Percentiles rank a stretch among this genome's conserved stretches.
phyloP scores from a whole-genome alignment of 148 eudicot species.

The Agrostemma githago region DNA sequence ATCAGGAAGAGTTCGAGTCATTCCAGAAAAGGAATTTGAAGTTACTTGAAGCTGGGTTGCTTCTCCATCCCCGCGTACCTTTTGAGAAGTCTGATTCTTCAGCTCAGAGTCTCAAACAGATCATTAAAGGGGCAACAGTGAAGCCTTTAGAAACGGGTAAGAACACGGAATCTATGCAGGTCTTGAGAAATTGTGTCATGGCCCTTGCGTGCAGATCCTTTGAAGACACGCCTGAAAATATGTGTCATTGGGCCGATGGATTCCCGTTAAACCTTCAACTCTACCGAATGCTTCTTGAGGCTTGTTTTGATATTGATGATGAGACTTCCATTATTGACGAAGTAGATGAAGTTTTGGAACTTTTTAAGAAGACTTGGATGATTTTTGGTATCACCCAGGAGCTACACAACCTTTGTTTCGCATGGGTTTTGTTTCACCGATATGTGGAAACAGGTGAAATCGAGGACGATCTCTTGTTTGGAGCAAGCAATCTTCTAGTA shows the following conservation, averaged over 20 bases:
- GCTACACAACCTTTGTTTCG: slow-evolving; percentile 76
- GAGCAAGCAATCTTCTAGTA: slow-evolving; percentile 58
- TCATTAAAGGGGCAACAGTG: slow-evolving; percentile 47
- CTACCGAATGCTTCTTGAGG: slow-evolving; percentile 70
- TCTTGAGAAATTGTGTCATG: slow-evolving; percentile 47
- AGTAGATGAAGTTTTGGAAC: slow-evolving; percentile 82
- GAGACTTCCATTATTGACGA: slow-evolving; percentile 72
- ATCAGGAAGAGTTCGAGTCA: slow-evolving; percentile 55
- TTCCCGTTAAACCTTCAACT: slow-evolving; percentile 71
- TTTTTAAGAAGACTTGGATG: slow-evolving; percentile 85
- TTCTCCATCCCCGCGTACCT: slow-evolving; percentile 68
- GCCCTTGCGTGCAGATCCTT: slow-evolving; percentile 75
- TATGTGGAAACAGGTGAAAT: slow-evolving; percentile 61
- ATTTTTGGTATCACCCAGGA: slow-evolving; percentile 68
- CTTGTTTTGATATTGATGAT: slow-evolving; percentile 77
- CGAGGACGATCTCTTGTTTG: slow-evolving; percentile 71
- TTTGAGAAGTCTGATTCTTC: slow-evolving; percentile 46
- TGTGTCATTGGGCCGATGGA: slow-evolving; percentile 97
- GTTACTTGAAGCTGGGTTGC: slow-evolving; percentile 80
- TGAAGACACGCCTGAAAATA: slow-evolving; percentile 56
- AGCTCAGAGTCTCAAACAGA: slow-evolving; percentile 55
- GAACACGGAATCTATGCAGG: slow-evolving; percentile 63
- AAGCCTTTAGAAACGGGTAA: slow-evolving; percentile 69
- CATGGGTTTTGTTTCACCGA: slow-evolving; percentile 71
- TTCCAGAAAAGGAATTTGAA: slow-evolving; percentile 81